phyloP scores from a whole-genome alignment of 352 stramenopile species.

The Pythium myriotylum region DNA sequence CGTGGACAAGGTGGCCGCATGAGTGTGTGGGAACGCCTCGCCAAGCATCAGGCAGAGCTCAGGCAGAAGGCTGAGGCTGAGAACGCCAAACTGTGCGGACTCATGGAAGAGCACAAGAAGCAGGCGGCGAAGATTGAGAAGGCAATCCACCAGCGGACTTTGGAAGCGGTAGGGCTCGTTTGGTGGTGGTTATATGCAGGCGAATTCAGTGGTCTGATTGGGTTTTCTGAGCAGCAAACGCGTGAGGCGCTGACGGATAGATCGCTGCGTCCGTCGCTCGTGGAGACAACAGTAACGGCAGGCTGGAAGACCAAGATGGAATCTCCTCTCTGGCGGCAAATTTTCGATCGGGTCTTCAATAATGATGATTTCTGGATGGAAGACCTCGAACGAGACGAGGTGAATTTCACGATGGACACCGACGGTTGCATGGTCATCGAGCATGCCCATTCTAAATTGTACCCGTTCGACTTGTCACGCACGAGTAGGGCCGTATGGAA shows the following conservation, averaged over 20 bases:
- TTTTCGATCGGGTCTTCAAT: conserved; percentile 1
- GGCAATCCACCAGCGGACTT: not conserved
- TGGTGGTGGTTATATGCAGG: too few species aligned
- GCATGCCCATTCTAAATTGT: not conserved
- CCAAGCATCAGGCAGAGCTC: not conserved
- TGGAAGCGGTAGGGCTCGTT: not conserved
- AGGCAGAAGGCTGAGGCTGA: not conserved
- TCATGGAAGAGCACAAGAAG: not conserved
- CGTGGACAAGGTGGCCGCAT: not conserved
- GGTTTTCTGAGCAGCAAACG: conserved; percentile 7
- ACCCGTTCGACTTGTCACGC: not conserved
- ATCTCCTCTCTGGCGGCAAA: not conserved
- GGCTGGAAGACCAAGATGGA: not conserved
- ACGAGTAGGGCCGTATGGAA: not conserved
- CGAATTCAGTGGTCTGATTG: too few species aligned
- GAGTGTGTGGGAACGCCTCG: not conserved
- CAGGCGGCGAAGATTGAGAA: not conserved
- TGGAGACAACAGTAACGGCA: not conserved
- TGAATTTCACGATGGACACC: not conserved
- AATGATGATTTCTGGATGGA: conserved; percentile 10
- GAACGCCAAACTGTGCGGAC: not conserved
- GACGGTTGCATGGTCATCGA: not conserved
- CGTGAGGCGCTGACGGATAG: not conserved
- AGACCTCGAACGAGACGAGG: conserved; percentile 2
- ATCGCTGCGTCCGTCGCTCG: not conserved